Percentiles rank a stretch among this genome's conserved stretches.
phyloP scores from a whole-genome alignment of 495 filamentous ascomycete species.

The Annulohypoxylon stygium region DNA sequence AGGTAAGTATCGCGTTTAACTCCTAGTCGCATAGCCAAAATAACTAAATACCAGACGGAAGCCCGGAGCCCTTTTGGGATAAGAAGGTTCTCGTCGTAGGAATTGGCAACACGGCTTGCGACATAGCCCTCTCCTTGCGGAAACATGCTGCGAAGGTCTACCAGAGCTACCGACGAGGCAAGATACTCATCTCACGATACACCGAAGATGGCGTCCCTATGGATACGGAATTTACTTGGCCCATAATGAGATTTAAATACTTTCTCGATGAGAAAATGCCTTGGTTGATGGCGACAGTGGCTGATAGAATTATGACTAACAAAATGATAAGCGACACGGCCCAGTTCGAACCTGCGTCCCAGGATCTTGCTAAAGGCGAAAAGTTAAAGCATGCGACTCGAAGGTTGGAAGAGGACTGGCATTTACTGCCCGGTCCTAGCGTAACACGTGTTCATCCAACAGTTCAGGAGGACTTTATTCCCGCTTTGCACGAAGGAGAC shows the following conservation, averaged over 20 bases:
- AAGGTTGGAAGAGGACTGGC: slow-evolving; percentile 29
- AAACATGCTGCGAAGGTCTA: slow-evolving; percentile 34
- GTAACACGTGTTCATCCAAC: slow-evolving; percentile 32
- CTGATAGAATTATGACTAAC: slow-evolving; percentile 26
- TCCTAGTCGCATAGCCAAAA: not conserved
- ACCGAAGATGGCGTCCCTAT: slow-evolving; percentile 25
- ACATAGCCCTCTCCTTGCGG: slow-evolving; percentile 22
- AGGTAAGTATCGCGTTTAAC: slow-evolving; percentile 4
- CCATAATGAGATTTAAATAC: slow-evolving; percentile 31
- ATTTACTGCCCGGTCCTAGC: slow-evolving; percentile 32
- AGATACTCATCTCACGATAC: slow-evolving; percentile 34
- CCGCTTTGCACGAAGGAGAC: slow-evolving; percentile 31
- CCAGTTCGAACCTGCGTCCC: slow-evolving; percentile 24
- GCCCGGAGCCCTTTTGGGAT: slow-evolving; percentile 30
- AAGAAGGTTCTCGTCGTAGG: slow-evolving; percentile 39
- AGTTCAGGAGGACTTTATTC: slow-evolving; percentile 42
- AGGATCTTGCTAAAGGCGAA: slow-evolving; percentile 4
- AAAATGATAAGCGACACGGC: slow-evolving; percentile 39
- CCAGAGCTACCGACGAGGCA: slow-evolving; percentile 36
- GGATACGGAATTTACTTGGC: slow-evolving; percentile 37
- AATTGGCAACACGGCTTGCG: slow-evolving; percentile 37
- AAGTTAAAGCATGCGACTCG: slow-evolving; percentile 18
- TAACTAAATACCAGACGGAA: slow-evolving; percentile 58
- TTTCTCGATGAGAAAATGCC: slow-evolving; percentile 36
- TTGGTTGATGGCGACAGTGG: slow-evolving; percentile 28